A percentile compares a stretch with the other conserved stretches of the same genome.
phyloP scores from a whole-genome alignment of 2,329 filamentous ascomycete genomes.

The Nemania sp. region DNA sequence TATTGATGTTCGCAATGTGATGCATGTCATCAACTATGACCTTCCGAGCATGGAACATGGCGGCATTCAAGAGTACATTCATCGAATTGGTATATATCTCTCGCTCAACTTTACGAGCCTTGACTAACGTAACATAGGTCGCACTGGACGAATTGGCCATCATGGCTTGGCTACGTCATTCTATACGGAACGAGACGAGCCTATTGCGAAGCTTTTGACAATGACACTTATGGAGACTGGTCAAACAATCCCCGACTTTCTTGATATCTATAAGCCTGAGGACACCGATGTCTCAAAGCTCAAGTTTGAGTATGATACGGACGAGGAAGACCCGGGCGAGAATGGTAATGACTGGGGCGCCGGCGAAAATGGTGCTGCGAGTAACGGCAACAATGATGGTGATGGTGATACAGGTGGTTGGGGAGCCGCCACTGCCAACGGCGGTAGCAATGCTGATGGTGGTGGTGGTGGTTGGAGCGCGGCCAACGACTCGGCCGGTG shows the following conservation, averaged over 20 bases:
- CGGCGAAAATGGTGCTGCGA: slow-evolving; percentile 17
- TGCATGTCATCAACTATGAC: slow-evolving; percentile 94
- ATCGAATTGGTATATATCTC: slow-evolving; percentile 79
- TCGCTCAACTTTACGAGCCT: background rate
- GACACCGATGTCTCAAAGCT: slow-evolving; percentile 52
- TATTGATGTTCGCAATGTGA: slow-evolving; percentile 83
- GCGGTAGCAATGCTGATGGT: background rate
- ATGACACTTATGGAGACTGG: slow-evolving; percentile 81
- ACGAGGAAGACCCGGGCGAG: slow-evolving; percentile 46
- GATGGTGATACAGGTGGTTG: slow-evolving; percentile 8
- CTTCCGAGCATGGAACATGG: slow-evolving; percentile 74
- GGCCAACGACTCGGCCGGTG: too few relatives aligned
- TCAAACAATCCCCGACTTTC: slow-evolving; percentile 82
- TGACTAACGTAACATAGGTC: slow-evolving; percentile 57
- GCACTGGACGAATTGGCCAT: slow-evolving; percentile 92
- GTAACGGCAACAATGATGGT: slow-evolving; percentile 4
- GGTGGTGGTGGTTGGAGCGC: slow-evolving; percentile 9
- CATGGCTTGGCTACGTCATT: slow-evolving; percentile 86
- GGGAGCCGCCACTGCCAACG: slow-evolving; percentile 1
- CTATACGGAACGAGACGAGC: slow-evolving; percentile 77
- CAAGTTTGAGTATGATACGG: slow-evolving; percentile 60
- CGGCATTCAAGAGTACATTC: slow-evolving; percentile 92
- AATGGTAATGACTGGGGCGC: slow-evolving; percentile 28
- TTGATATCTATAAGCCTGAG: slow-evolving; percentile 66
- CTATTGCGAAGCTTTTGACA: slow-evolving; percentile 73